Evolutionary conservation across 148 eudicot genomes (phyloP).

Genomic region (Nyssa sinensis): DNA sequence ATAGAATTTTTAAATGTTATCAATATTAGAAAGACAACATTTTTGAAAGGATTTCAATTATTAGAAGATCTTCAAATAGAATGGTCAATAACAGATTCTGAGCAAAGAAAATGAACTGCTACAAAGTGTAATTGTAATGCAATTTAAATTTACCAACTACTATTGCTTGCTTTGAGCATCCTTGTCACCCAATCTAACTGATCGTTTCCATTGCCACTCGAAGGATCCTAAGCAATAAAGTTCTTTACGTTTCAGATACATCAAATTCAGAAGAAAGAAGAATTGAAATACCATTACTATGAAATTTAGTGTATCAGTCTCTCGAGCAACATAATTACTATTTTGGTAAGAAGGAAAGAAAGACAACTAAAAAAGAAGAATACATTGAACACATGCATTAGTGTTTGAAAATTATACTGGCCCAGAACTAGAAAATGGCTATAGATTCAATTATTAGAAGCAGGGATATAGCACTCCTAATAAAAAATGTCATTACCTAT

Average conservation of each 20-base stretch:
- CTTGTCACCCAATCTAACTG: slow-evolving; percentile 29
- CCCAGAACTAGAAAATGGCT: neutral
- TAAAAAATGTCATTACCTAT: too few relatives aligned
- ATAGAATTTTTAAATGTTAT: neutral
- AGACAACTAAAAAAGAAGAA: neutral
- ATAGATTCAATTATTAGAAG: too few relatives aligned
- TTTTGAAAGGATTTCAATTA: neutral
- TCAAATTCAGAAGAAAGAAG: neutral
- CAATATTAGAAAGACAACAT: neutral
- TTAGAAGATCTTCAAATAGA: neutral
- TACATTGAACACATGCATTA: neutral
- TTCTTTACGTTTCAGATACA: neutral
- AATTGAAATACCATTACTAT: neutral
- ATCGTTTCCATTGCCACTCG: slow-evolving; percentile 23
- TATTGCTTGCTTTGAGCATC: slow-evolving; percentile 32
- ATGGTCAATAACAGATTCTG: neutral
- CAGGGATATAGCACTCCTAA: too few relatives aligned
- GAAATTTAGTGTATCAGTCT: neutral
- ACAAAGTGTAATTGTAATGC: neutral
- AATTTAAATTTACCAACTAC: slow-evolving; percentile 38
- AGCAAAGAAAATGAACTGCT: neutral
- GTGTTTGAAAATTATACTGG: neutral
- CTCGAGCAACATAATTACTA: neutral
- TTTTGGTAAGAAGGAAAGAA: neutral
- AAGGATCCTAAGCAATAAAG: slow-evolving; percentile 31